Evolutionary conservation across 345 rosid species (phyloP).

Genomic region (Salix caprea): DNA sequence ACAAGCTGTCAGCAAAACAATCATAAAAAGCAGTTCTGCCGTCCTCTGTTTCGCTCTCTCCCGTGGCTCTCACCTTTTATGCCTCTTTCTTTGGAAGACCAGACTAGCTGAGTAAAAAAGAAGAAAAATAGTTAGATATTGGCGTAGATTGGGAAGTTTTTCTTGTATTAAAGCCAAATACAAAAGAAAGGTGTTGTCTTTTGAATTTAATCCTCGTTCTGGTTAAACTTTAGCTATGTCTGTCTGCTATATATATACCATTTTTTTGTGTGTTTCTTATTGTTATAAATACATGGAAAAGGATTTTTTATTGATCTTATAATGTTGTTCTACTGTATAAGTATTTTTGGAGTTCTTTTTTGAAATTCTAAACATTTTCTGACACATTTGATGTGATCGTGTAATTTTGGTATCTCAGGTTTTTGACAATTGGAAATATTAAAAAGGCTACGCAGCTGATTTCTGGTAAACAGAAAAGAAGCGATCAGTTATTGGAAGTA

Average conservation of each 20-base stretch:
- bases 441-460: conserved; percentile 33
- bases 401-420: conserved; percentile 42
- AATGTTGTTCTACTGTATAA: neutral
- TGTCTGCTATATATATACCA: neutral
- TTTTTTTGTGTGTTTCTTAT: neutral
- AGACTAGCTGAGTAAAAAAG: no score
- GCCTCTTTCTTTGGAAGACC: no score
- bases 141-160: no score
- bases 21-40: no score
- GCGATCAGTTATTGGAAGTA: conserved; percentile 16
- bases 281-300: neutral
- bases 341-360: neutral
- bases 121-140: no score
- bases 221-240: neutral
- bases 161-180: no score
- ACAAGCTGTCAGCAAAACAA: no score
- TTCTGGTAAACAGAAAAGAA: conserved; percentile 22
- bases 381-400: neutral
- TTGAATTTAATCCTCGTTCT: no score
- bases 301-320: neutral
- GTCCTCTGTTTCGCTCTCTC: no score
- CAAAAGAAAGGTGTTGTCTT: no score
- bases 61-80: no score
- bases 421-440: conserved; percentile 42
- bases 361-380: neutral